Percentiles rank a stretch among this genome's conserved stretches.
Evolutionary conservation across 306 rosid species (phyloP).

Genomic region (Cicer yamashitae): DNA sequence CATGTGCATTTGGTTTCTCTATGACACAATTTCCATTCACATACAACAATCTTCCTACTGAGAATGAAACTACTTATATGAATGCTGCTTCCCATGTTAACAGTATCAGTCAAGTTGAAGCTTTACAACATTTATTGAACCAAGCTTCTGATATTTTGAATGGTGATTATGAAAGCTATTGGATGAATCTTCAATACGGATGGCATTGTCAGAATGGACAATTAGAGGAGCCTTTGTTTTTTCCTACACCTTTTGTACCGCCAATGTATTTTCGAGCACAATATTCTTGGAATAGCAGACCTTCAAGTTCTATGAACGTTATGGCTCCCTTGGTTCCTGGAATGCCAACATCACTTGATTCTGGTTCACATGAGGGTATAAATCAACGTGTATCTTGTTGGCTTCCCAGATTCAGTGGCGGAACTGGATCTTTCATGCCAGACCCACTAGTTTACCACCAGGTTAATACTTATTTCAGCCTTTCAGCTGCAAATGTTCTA

Average conservation of each 20-base stretch:
- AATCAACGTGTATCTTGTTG: constrained; percentile 50
- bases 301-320: constrained; percentile 49
- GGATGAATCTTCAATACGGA: constrained; percentile 64
- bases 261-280: constrained; percentile 56
- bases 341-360: constrained; percentile 35
- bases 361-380: constrained; percentile 30
- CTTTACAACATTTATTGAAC: constrained; percentile 45
- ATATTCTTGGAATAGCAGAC: constrained; percentile 55
- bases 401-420: constrained; percentile 64
- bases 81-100: constrained; percentile 46
- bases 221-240: constrained; percentile 31
- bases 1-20: constrained; percentile 57
- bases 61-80: constrained; percentile 53
- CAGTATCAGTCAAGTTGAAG: constrained; percentile 41
- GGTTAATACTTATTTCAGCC: constrained; percentile 26
- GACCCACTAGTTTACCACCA: constrained; percentile 51
- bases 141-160: constrained; percentile 57
- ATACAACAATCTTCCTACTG: constrained; percentile 52
- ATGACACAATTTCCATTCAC: constrained; percentile 67
- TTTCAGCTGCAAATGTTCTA: neutral
- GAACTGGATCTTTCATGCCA: constrained; percentile 84
- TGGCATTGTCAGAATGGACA: constrained; percentile 53
- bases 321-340: constrained; percentile 52
- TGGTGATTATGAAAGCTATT: constrained; percentile 63
- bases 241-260: constrained; percentile 45